Base-by-base conservation (phyloP, 2,329 filamentous ascomycete genomes). In the Cryphonectria radicalis region DNA sequence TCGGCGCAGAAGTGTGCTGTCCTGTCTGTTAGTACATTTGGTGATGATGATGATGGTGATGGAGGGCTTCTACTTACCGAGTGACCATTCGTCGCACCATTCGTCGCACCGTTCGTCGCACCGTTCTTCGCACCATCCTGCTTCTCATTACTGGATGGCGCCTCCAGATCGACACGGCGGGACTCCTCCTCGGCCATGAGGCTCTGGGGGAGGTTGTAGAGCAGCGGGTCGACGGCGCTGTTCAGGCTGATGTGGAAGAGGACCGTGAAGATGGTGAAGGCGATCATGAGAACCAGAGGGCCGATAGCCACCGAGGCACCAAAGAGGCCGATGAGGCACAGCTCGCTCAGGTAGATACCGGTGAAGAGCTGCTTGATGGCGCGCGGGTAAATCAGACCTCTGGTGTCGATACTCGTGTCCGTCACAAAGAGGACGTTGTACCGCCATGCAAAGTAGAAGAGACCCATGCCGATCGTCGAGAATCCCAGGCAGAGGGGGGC, bases 351-450 rank as follows among this genome's bases (percentile, higher is more conserved):
- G 79, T 98, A 98, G 66, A 97, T 84, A 32, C 95, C 95, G 0
- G 91, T 90, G 40, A 95, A 90, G 64, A 97, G 89, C 71, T 98
- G 95, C 79, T 97, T 91, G 67, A 98, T 84, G 1, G 93, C 95
- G n/a, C 91, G 91, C 0, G 93, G 92, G 78, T 97, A 98, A 76
- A 93, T 91, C 19, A 95, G 88, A 22, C 95, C 95, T 78, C 97
- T 93, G 53, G 93, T 97, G 78, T 98, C 94, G 77, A 97, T 91
- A 72, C 89, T 83, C 11, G 92, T 90, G 78, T 97, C 93, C 66
- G 91, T 92, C 50, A 97, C 94, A 80, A 93, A 98, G 66, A 98
- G 87, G 69, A 98, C 82, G 78, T 97, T 97, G 86, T 98, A 97
- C 25, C 93, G 89, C 85, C 94, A 97, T 64, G 94, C 93, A 67